Evolutionary conservation across 371 early-diverging fungal genomes (phyloP), one percentile per base, ranked within the genome.

Genomic region (Haplosporangium sp.): DNA sequence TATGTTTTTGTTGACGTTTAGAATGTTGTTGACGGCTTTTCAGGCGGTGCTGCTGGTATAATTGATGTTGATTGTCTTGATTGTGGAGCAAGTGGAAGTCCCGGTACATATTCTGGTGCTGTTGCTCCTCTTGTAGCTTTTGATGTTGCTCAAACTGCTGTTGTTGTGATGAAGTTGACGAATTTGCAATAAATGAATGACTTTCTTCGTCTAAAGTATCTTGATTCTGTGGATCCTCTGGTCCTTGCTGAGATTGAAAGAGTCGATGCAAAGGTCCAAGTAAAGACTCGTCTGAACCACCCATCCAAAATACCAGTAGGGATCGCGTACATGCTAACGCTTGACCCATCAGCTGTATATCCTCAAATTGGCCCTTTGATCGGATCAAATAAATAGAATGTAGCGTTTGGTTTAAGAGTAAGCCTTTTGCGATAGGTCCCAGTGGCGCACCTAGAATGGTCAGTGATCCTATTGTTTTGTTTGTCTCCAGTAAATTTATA

Each of bases 271-370:
- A 39, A 20, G 48, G 45, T 1, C 69, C 66, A 38, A 77, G 56
- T 34, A 78, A 67, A 0, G 74, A 66, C n/a, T 73, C 67, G 11
- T 78, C 79, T 20, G 79, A 63, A 4, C 70, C 79, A 17, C 74
- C 79, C 79, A 78, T 78, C 79, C 79, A 78, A 40, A 70, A 73
- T 10, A 78, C 71, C 19, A 78, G 74, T 39, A 78, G 55, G 5
- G 79, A 66, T 15, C 79, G 74, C 20, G 74, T 78, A 20, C 67
- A 74, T 6, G 61, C 67, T 27, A 78, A 15, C 3, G 74, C 71
- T 35, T 78, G 74, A 7, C 74, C 74, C 79, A 78, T 73, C 34
- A 73, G 20, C 60, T 78, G 74, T 20, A 74, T 40, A 63, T 78
- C 79, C 11, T 73, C 79, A 13, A 67, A 39, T 7, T 65, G 58